These are phyloP conservation scores for Hortaea sp. DNA, from an alignment of 2,329 filamentous ascomycete species.

Conservation along the genomic window DNA sequence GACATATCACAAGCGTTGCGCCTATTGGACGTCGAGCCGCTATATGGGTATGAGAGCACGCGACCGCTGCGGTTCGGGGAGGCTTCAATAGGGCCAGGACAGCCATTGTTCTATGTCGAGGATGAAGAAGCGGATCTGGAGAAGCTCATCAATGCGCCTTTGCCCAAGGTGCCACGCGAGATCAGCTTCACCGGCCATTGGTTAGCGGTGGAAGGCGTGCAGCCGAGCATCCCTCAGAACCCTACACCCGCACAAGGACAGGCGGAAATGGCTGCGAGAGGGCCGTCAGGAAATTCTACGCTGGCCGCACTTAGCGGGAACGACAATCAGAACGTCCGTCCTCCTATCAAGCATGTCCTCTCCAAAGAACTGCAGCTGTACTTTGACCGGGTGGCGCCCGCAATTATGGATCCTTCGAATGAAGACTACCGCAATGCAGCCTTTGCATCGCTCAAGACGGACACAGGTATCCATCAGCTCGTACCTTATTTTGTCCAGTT, in stretches of 20 bases:
- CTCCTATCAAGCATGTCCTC: conserved; percentile 88
- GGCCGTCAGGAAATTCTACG: conserved; percentile 75
- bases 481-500: conserved; percentile 96
- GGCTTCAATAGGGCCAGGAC: conserved; percentile 82
- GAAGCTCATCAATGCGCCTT: conserved; percentile 90
- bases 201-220: conserved; percentile 94
- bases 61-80: conserved; percentile 84
- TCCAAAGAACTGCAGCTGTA: conserved; percentile 94
- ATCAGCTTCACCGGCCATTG: conserved; percentile 92
- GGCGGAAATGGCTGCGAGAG: conserved; percentile 81
- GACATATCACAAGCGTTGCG: conserved; percentile 80
- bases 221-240: conserved; percentile 93
- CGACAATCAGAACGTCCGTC: conserved; percentile 75
- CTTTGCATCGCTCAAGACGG: conserved; percentile 72
- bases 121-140: conserved; percentile 99
- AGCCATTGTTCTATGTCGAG: conserved; percentile 93
- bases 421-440: conserved; percentile 81
- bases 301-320: conserved; percentile 74
- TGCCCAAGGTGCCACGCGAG: conserved; percentile 90
- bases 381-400: conserved; percentile 88
- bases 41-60: conserved; percentile 93
- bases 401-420: conserved; percentile 77
- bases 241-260: conserved; percentile 62
- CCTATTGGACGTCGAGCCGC: conserved; percentile 82
- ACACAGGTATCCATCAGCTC: conserved; percentile 89